Conservation (phyloP, 345 rosid genomes). For the Crucihimalaya himalaica region DNA sequence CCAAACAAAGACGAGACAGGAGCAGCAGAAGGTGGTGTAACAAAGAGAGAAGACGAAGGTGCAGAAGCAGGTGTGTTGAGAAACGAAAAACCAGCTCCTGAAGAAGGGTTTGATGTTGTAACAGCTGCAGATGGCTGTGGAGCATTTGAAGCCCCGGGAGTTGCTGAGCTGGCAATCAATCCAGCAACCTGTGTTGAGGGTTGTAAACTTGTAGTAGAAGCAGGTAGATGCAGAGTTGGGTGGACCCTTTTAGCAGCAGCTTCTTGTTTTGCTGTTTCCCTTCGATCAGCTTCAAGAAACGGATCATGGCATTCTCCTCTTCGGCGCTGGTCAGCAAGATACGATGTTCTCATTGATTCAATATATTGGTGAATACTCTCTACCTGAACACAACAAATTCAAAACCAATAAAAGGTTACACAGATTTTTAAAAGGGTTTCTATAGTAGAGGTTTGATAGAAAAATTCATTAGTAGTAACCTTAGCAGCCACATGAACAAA, state of each 20-base stretch:
- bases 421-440: neutral
- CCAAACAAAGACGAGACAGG: slow-evolving; percentile 64
- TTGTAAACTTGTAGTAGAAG: slow-evolving; percentile 55
- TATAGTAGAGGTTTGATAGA: neutral
- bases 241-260: slow-evolving; percentile 96
- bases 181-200: slow-evolving; percentile 76
- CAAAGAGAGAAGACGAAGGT: slow-evolving; percentile 64
- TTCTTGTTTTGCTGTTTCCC: slow-evolving; percentile 94
- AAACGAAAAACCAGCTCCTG: slow-evolving; percentile 72
- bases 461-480: slow-evolving; percentile 46
- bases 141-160: slow-evolving; percentile 48
- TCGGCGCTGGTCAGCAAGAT: slow-evolving; percentile 84
- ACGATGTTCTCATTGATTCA: slow-evolving; percentile 85
- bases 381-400: slow-evolving; percentile 46
- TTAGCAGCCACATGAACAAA: slow-evolving; percentile 97
- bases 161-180: slow-evolving; percentile 55
- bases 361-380: slow-evolving; percentile 91
- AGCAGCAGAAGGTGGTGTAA: slow-evolving; percentile 69
- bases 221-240: slow-evolving; percentile 90
- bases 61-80: slow-evolving; percentile 65
- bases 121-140: slow-evolving; percentile 53
- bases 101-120: slow-evolving; percentile 51
- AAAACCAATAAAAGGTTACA: neutral
- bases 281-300: slow-evolving; percentile 95
- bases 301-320: slow-evolving; percentile 84